Base-by-base conservation (phyloP, 2,329 filamentous ascomycete genomes). In the Aspergillus amoenus region DNA sequence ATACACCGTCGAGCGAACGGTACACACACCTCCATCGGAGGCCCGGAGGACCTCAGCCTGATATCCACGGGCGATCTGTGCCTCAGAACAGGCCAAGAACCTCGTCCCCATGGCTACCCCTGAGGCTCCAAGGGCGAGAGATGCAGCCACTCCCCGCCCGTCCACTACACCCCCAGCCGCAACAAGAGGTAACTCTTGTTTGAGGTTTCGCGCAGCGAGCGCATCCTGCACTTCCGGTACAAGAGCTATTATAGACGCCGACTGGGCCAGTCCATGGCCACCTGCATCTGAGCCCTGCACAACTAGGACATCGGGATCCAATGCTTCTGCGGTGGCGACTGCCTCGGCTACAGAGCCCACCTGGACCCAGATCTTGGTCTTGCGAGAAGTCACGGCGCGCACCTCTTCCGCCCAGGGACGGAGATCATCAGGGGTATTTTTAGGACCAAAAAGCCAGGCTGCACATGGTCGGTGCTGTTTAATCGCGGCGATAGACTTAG, bases 101-200 rank as follows among this genome's bases (percentile, higher is more conserved):
- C 85, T 78, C 0, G 87, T 89, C 0, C 88, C 88, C 76, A 90
- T 78, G 0, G 79, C 83, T 0, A 81, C 78, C 0, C 83, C 87
- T 0, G 73, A 68, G 1, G 83, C 82, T 0, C 84, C 83, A 0
- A 85, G 73, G 1, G 75, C 69, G 12, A 84, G 67, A 2, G 79
- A 78, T 0, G 82, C 81, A 6, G 79, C 79, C 0, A 78, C 71
- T 0, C 81, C 81, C 18, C 81, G 70, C 0, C 81, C 81, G 56
- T 85, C 82, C 0, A 75, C 72, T 24, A 85, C 79, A 1, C 82
- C 82, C 3, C 82, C 82, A 0, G 82, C 81, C 2, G 81, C 82
- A 13, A 85, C 56, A 0, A 84, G 59, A 0, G 79, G 71, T 2
- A 82, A 79, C 9, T 65, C 27, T 0, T 65, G 68, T 21, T 40